Base-by-base conservation (phyloP, 176 grass and related monocot genomes). In the Canna indica region DNA sequence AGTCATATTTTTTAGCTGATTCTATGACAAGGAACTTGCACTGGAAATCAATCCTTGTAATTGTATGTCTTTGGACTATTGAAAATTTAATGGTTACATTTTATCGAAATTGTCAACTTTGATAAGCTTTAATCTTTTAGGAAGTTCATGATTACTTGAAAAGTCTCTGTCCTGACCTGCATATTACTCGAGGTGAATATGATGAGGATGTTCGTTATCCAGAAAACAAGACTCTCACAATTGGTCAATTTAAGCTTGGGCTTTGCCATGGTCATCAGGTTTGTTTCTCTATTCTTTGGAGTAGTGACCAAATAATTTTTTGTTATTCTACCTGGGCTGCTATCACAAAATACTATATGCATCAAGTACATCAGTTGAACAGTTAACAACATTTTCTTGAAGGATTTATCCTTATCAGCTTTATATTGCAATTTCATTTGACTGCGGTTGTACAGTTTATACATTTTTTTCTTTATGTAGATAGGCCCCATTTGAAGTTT, bases 131-230 rank as follows among this genome's bases (percentile, higher is more conserved):
- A 12, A 48, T 70, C 33, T 31, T 72, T 2, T 82, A 99, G 90
- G 95, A 99, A 83, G 71, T 99, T 59, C 86, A 99, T 85, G 95
- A 99, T 73, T 94, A 99, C 68, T 80, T 99, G 73, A 99, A 99
- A 82, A 88, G 87, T 82, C 90, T 99, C 71, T 99, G 95, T 58
- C 95, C 95, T 73, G 90, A 90, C 83, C 84, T 94, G 69, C 95
- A 99, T 75, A 86, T 90, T 59, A 88, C 95, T 26, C 79, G 85
- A 83, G 90, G 95, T 54, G 90, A 99, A 90, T 88, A 99, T 82
- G 90, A 99, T 68, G 95, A 99, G 76, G 90, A 99, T 82, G 75
- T 84, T 73, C 80, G 78, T 64, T 99, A 99, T 80, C 95, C 95
- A 52, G 95, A 94, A 79, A 94, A 79, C 29, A 94, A 99, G 74